Percentiles rank a stretch among this genome's conserved stretches.
Conservation (phyloP, 2,329 filamentous ascomycete genomes). For the Fusarium tricinctum region DNA sequence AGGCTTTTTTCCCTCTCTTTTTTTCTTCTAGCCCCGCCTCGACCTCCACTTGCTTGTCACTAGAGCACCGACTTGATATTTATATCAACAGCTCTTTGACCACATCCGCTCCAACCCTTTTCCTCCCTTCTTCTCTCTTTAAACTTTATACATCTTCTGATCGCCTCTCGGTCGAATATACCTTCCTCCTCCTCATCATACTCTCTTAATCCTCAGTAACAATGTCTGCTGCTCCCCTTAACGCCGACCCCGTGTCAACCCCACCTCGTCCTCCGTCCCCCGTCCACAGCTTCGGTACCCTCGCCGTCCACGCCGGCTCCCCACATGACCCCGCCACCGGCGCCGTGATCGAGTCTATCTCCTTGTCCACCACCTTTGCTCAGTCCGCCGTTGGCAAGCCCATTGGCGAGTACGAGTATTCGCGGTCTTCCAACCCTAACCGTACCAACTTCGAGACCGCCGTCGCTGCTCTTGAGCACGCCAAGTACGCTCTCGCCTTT, state of each 20-base stretch:
- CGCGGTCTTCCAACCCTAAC: slow-evolving; percentile 93
- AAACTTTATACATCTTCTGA: not conserved
- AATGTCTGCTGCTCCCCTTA: slow-evolving; percentile 48
- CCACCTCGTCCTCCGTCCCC: slow-evolving; percentile 80
- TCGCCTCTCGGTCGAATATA: slow-evolving; percentile 2
- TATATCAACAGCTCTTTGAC: slow-evolving; percentile 34
- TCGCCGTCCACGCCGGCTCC: slow-evolving; percentile 93
- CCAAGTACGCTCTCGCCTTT: slow-evolving; percentile 93
- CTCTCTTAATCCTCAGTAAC: slow-evolving; percentile 9
- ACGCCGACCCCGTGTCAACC: slow-evolving; percentile 73
- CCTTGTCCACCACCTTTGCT: slow-evolving; percentile 95
- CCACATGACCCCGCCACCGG: slow-evolving; percentile 92
- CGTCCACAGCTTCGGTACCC: slow-evolving; percentile 86
- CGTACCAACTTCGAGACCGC: slow-evolving; percentile 93
- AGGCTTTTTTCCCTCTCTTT: slow-evolving; percentile 23
- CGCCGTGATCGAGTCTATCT: slow-evolving; percentile 96
- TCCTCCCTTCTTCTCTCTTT: not conserved
- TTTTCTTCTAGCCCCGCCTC: slow-evolving; percentile 33
- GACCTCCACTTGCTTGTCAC: slow-evolving; percentile 33
- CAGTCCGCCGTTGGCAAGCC: slow-evolving; percentile 90
- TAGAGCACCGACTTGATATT: slow-evolving; percentile 34
- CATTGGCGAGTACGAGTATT: slow-evolving; percentile 92
- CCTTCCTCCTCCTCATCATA: not conserved
- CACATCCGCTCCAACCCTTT: slow-evolving; percentile 20
- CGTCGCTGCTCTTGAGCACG: slow-evolving; percentile 92